Evolutionary conservation across 495 filamentous ascomycete genomes (phyloP), one percentile per base, ranked within the genome.

Genomic region (Penicillium waksmanii): DNA sequence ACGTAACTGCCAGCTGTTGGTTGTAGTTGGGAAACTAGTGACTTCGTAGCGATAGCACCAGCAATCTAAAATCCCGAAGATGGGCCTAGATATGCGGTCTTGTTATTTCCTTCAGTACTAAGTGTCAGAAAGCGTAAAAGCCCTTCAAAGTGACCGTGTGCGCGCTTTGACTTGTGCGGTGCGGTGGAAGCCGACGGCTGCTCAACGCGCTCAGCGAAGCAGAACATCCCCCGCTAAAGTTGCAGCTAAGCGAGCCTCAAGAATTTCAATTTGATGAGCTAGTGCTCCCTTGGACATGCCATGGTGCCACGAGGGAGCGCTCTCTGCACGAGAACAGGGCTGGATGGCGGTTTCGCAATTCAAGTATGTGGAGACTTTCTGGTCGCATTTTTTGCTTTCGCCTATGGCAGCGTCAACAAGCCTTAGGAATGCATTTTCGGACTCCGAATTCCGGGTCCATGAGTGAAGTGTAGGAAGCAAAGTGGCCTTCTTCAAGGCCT

Each of bases 381-480:
- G 46, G 11, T 48, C 65, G 46, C 69, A 69, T 54, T 63, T 63
- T 65, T 54, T 69, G 67, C 50, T 68, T 69, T 19, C 65, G 68
- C 3, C 65, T 65, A 43, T 73, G 63, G 33, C 66, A 72, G 51
- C 63, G 61, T n/a, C 51, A 36, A 46, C 66, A 72, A 10, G 66
- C 67, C 36, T 66, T 68, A 13, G 63, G 68, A 50, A 68, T 60
- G 51, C 62, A 66, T 36, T 66, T 66, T 34, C 66, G 82, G 68
- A 67, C 84, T 80, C 68, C 75, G 78, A 38, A 70, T 82, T 61
- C 58, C 10, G 52, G 43, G 12, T 63, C 52, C 61, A 63, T 58
- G 2, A 38, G 17, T 40, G 38, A 13, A 27, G 31, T 15, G 1
- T 18, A 18, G 10, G 6, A 15, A 53, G 34, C 18, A 31, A 3